These are phyloP conservation scores for Tuber umbilicatum DNA, from an alignment of 495 filamentous ascomycete genomes.

Conservation along the genomic window DNA sequence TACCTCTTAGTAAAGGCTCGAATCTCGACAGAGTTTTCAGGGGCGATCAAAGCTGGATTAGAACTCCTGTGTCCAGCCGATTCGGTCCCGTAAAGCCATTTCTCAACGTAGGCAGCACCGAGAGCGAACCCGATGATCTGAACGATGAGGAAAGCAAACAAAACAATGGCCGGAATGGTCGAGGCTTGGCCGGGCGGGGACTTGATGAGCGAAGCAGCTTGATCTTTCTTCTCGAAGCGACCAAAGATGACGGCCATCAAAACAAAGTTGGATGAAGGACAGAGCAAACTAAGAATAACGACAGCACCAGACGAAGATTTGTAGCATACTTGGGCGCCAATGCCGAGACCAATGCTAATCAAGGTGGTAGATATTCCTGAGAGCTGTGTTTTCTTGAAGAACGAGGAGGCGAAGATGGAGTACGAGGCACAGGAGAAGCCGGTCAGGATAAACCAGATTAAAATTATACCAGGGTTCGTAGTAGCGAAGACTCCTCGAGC, in stretches of 20 bases:
- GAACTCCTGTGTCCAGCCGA: slow-evolving; percentile 52
- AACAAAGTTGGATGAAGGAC: slow-evolving; percentile 70
- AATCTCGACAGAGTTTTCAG: slow-evolving; percentile 55
- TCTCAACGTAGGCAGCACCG: slow-evolving; percentile 64
- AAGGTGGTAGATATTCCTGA: slow-evolving; percentile 65
- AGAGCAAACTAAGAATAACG: slow-evolving; percentile 59
- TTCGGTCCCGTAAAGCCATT: slow-evolving; percentile 65
- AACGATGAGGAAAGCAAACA: slow-evolving; percentile 63
- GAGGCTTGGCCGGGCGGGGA: slow-evolving; percentile 57
- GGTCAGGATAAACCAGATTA: slow-evolving; percentile 55
- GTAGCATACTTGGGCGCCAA: slow-evolving; percentile 60
- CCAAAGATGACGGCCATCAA: slow-evolving; percentile 64
- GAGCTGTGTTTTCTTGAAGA: slow-evolving; percentile 72
- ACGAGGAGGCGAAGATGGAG: slow-evolving; percentile 61
- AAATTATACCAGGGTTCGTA: slow-evolving; percentile 53
- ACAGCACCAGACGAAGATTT: slow-evolving; percentile 53
- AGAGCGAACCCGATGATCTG: slow-evolving; percentile 69
- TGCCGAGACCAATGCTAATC: slow-evolving; percentile 57
- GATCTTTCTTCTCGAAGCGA: slow-evolving; percentile 55
- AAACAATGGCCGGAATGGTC: slow-evolving; percentile 56
- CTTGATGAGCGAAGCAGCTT: slow-evolving; percentile 52
- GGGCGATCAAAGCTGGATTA: slow-evolving; percentile 42
- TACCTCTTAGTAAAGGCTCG: slow-evolving; percentile 68
- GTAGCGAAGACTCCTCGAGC: slow-evolving; percentile 56
- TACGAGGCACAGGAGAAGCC: slow-evolving; percentile 62